Base-by-base conservation (phyloP, 805 yeast species). In the Yarrowia phangngaensis region DNA sequence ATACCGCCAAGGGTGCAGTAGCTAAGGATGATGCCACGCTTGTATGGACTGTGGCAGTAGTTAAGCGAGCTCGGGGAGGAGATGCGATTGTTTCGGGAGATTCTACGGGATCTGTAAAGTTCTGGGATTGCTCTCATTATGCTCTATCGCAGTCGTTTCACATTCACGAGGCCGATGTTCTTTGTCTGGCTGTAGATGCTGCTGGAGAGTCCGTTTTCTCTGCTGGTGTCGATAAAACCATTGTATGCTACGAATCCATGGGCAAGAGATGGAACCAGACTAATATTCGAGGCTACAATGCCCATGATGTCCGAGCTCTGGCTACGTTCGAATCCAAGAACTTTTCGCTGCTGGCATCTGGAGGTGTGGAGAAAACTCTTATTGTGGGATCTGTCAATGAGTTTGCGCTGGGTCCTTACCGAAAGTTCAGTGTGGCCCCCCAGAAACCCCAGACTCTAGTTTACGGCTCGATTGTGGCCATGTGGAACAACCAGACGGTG, bases 181-280 rank as follows among this genome's bases (percentile, higher is more conserved):
- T 92, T 55, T 77, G 87, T 51, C 67, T 92, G 38, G 69, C 82
- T 1, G 68, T 75, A 11, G 87, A 84, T 60, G 65, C 71, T 2
- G 58, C 68, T 2, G 84, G 84, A 56, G 76, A 78, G 23, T 72
- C 74, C 30, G 70, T 92, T 1, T 90, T 86, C 64, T 76, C 90
- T 30, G 94, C 92, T 4, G 97, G 98, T 58, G 88, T 92, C 38
- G 99, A 92, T 64, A 75, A 97, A 58, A 88, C 88, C 61, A 86
- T 92, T 40, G 84, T 78, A 60, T 83, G 80, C 59, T 85, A 82
- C 64, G 70, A 73, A 52, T 65, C 73, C 46, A 70, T 82, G 3
- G 54, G 62, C 31, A 65, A 61, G 51, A 79, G 79, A 60, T 90
- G 97, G 97, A 76, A 83, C 13, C 81, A 78, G 58, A 73, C 79